These are phyloP conservation scores for Boletus sp. DNA, from an alignment of 768 basidiomycete species.

Conservation along the genomic window DNA sequence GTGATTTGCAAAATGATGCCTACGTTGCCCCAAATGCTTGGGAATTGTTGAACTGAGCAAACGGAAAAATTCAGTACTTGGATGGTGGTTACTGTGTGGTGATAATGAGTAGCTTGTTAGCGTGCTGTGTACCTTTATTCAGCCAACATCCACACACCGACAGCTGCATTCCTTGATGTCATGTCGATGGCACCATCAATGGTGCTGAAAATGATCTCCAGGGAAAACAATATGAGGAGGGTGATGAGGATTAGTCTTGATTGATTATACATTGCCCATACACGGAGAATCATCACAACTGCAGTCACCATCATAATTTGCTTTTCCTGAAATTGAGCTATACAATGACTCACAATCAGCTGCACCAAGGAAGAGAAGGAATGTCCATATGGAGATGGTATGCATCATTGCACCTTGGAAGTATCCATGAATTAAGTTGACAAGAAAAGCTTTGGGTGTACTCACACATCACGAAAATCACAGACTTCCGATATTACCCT, in stretches of 20 bases:
- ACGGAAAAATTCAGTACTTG: background rate
- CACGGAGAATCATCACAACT: slow-evolving; percentile 3
- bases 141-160: background rate
- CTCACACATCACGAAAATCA: too few species aligned
- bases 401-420: background rate
- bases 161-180: background rate
- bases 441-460: background rate
- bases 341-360: slow-evolving; percentile 4
- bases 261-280: slow-evolving; percentile 2
- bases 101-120: background rate
- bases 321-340: background rate
- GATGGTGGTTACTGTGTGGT: background rate
- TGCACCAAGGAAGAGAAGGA: background rate
- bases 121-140: background rate
- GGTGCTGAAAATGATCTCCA: background rate
- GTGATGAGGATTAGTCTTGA: background rate
- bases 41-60: background rate
- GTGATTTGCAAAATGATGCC: background rate
- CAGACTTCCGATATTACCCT: too few species aligned
- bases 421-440: background rate
- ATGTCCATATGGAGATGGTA: background rate
- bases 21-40: background rate
- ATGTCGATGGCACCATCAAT: too few species aligned
- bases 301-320: background rate
- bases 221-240: background rate